phyloP scores from a whole-genome alignment of 2,329 filamentous ascomycete species.

The Xylaria multiplex region DNA sequence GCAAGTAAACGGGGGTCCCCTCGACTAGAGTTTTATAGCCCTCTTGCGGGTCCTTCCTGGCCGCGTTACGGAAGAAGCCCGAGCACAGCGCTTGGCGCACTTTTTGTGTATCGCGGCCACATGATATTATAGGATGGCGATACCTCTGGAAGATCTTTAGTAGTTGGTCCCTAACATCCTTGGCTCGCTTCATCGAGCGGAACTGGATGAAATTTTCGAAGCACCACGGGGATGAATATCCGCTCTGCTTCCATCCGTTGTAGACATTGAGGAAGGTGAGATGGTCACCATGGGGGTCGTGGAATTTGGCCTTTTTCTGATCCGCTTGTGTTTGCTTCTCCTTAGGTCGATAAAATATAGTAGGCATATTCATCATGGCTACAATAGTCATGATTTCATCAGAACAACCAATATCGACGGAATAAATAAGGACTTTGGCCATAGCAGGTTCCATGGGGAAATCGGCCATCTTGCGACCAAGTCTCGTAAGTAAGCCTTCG shows the following conservation, averaged over 20 bases:
- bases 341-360: slow-evolving; percentile 93
- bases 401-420: slow-evolving; percentile 86
- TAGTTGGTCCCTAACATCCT: slow-evolving; percentile 92
- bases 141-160: slow-evolving; percentile 95
- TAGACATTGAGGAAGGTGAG: slow-evolving; percentile 96
- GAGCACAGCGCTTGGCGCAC: slow-evolving; percentile 89
- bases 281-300: slow-evolving; percentile 94
- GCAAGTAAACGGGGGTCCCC: slow-evolving; percentile 92
- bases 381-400: slow-evolving; percentile 96
- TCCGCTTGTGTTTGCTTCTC: slow-evolving; percentile 97
- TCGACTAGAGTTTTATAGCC: slow-evolving; percentile 98
- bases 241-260: slow-evolving; percentile 91
- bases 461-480: slow-evolving; percentile 97
- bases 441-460: slow-evolving; percentile 97
- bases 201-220: slow-evolving; percentile 98
- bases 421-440: slow-evolving; percentile 88
- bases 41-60: slow-evolving; percentile 93
- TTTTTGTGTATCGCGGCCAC: slow-evolving; percentile 85
- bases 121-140: slow-evolving; percentile 82
- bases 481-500: slow-evolving; percentile 89
- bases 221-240: slow-evolving; percentile 89
- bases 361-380: slow-evolving; percentile 88
- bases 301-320: slow-evolving; percentile 97
- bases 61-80: slow-evolving; percentile 95
- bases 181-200: slow-evolving; percentile 84